A percentile compares a stretch with the other conserved stretches of the same genome.
Evolutionary conservation across 176 grass and related monocot genomes (phyloP).

Genomic region (Oryza brachyantha): DNA sequence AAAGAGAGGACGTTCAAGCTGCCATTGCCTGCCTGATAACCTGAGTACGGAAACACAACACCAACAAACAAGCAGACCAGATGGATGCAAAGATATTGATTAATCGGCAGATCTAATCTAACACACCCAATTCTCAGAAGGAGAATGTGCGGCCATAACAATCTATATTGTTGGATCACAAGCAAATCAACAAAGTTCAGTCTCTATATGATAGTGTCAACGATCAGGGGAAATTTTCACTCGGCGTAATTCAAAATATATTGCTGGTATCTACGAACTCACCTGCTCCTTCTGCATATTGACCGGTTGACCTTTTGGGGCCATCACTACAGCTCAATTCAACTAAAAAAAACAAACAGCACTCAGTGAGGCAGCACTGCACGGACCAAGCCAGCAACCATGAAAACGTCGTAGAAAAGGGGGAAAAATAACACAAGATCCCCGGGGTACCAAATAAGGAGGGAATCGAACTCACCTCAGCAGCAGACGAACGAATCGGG

Average conservation of each 20-base stretch:
- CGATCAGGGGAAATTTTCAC: background rate
- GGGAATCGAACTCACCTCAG: background rate
- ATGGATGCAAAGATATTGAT: background rate
- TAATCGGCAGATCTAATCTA: background rate
- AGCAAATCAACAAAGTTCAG: too few species aligned
- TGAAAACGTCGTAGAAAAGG: background rate
- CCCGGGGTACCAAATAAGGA: background rate
- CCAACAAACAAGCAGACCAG: background rate
- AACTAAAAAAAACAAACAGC: background rate
- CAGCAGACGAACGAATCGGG: background rate
- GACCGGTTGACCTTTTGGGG: background rate
- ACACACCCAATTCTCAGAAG: background rate
- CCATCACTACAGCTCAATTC: slow-evolving; percentile 20
- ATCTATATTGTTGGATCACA: too few species aligned
- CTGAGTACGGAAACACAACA: background rate
- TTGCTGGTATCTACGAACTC: background rate
- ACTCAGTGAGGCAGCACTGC: background rate
- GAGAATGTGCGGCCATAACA: background rate
- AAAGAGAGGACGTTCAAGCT: background rate
- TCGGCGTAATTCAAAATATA: background rate
- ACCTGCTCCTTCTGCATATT: slow-evolving; percentile 44
- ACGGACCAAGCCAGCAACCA: background rate
- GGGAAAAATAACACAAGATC: background rate
- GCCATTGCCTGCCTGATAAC: background rate
- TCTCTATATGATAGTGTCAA: too few species aligned